Conservation (phyloP, 306 rosid species). For the Comarum palustre region DNA sequence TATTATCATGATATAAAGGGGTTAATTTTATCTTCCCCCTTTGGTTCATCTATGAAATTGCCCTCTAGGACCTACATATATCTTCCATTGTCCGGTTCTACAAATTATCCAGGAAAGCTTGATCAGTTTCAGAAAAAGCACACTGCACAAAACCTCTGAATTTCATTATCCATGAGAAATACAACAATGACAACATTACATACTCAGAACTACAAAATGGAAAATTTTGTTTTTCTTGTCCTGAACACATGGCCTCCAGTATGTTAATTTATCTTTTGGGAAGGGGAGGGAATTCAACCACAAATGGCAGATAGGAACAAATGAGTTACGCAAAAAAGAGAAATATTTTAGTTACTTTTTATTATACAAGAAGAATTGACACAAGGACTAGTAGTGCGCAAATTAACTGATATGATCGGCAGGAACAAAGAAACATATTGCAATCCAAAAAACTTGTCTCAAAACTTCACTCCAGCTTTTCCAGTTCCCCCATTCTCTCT, state of each 20-base stretch:
- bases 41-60: background rate
- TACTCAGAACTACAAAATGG: background rate
- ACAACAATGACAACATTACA: background rate
- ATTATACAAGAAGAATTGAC: conserved; percentile 16
- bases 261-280: no score
- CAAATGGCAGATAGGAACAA: background rate
- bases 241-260: background rate
- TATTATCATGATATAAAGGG: background rate
- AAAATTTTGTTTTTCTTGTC: background rate
- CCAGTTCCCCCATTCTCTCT: conserved; percentile 68
- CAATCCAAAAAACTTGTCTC: conserved; percentile 8
- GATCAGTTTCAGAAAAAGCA: background rate
- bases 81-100: background rate
- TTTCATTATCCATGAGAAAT: background rate
- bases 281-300: background rate
- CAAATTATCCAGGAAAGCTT: background rate
- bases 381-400: background rate
- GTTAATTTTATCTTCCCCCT: background rate
- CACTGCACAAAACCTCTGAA: background rate
- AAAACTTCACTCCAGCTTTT: conserved; percentile 49
- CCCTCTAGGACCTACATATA: background rate
- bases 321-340: background rate
- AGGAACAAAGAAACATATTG: conserved; percentile 17
- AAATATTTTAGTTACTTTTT: conserved; percentile 5
- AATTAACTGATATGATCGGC: conserved; percentile 11